Base-by-base conservation (phyloP, 306 rosid species). In the Cyclanthera cordifolia region DNA sequence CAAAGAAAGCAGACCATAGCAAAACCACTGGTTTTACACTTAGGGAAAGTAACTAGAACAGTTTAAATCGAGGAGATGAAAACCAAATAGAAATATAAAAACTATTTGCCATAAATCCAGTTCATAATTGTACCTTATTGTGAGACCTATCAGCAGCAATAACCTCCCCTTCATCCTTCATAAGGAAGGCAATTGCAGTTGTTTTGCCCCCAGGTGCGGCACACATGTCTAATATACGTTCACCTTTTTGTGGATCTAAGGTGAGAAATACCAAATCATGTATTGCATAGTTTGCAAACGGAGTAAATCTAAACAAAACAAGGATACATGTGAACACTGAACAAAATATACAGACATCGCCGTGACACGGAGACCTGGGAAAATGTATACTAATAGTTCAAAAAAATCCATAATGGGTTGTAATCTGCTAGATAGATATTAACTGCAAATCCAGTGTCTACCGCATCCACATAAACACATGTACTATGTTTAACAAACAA, bases 131-230 rank as follows among this genome's bases (percentile, higher is more conserved):
- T 78, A 93, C 98, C 93, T 93, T 93, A 78, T 93, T 93, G 85
- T 89, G 98, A 82, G 95, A 89, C 81, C 96, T 83, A 84, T 89
- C 98, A 55, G 79, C 82, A 9, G 98, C 98, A 79, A 93, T 71
- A 72, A 93, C 74, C 85, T 93, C 90, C 78, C 98, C 98, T 76
- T 84, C 81, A 79, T 93, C 89, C 80, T 84, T 89, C 95, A 93
- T 93, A 46, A 89, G 95, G 57, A 82, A 87, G 58, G 96, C 96
- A 72, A 93, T 85, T 65, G 98, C 98, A 69, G 95, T 93, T 69
- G 96, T 89, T 83, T 93, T 93, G 61, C 98, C 98, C 47, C 98
- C 98, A 0, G 96, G 98, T 45, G 98, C 98, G 66, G 98, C 98
- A 85, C 98, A 93, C 96, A 93, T 83, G 83, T 93, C 98, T 68